These are phyloP conservation scores for Aurifilum marmelostoma DNA, from an alignment of 2,329 filamentous ascomycete genomes.

Conservation along the genomic window DNA sequence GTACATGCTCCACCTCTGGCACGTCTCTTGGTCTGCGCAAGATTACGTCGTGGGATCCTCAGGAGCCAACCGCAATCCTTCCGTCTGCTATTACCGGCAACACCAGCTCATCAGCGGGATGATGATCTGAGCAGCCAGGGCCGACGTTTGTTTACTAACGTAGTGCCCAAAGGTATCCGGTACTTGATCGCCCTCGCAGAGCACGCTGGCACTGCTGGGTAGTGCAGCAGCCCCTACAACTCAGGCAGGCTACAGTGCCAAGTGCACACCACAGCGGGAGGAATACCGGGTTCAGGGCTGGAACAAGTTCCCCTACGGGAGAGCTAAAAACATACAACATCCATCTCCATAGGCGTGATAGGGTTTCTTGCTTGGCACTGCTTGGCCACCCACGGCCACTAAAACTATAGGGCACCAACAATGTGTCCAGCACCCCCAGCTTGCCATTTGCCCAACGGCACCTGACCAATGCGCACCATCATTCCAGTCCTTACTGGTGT, in stretches of 20 bases:
- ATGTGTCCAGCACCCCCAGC: not conserved
- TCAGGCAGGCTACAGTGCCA: not conserved
- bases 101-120: not conserved
- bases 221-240: not conserved
- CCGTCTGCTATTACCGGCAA: constrained; percentile 22
- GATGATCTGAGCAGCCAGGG: not conserved
- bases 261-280: constrained; percentile 7
- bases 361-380: not conserved
- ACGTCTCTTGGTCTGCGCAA: not conserved
- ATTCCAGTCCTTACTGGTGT: not conserved
- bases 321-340: constrained; percentile 6
- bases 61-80: constrained; percentile 25
- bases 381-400: not conserved
- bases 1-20: not conserved
- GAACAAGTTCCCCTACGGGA: constrained; percentile 7
- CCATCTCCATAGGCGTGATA: not conserved
- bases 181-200: too few species aligned
- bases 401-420: not conserved
- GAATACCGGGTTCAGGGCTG: constrained; percentile 18
- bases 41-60: constrained; percentile 6
- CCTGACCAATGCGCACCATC: not conserved
- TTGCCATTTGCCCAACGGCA: too few species aligned
- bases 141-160: not conserved
- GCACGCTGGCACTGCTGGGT: too few species aligned
- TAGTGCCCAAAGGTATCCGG: not conserved